Conservation (phyloP, 148 eudicot species). For the Chenopodium formosanum region DNA sequence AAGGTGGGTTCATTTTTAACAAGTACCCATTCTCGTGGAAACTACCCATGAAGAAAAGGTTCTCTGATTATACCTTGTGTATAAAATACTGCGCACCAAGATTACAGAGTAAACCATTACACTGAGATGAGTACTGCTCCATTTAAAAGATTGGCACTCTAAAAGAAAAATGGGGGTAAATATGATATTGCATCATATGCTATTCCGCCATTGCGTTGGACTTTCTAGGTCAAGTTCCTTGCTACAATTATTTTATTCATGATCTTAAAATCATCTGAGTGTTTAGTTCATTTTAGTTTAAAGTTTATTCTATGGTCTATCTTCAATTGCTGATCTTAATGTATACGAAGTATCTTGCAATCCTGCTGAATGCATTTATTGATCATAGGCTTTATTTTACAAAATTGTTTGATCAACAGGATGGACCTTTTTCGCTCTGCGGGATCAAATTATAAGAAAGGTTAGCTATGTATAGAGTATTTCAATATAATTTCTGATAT, state of each 20-base stretch:
- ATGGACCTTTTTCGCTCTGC: conserved; percentile 53
- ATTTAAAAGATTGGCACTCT: background rate
- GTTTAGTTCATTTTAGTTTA: conserved; percentile 1
- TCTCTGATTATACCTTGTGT: background rate
- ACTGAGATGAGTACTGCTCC: background rate
- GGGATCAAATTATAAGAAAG: conserved; percentile 62
- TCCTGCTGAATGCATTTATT: background rate
- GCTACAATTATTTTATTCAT: background rate
- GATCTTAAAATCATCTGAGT: background rate
- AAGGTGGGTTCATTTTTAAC: background rate
- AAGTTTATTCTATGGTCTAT: background rate
- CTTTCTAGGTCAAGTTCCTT: background rate
- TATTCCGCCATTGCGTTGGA: background rate
- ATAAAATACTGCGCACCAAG: background rate
- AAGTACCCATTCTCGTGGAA: background rate
- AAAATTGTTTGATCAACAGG: conserved; percentile 42
- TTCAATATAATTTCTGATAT: background rate
- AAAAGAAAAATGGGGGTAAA: background rate
- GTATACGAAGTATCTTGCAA: background rate
- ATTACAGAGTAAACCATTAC: background rate
- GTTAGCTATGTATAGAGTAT: conserved; percentile 28
- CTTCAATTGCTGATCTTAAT: background rate
- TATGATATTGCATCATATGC: background rate
- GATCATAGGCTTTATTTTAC: background rate
- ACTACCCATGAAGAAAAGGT: background rate